Evolutionary conservation across 805 yeast genomes (phyloP).

Genomic region (Candida ulmi): DNA sequence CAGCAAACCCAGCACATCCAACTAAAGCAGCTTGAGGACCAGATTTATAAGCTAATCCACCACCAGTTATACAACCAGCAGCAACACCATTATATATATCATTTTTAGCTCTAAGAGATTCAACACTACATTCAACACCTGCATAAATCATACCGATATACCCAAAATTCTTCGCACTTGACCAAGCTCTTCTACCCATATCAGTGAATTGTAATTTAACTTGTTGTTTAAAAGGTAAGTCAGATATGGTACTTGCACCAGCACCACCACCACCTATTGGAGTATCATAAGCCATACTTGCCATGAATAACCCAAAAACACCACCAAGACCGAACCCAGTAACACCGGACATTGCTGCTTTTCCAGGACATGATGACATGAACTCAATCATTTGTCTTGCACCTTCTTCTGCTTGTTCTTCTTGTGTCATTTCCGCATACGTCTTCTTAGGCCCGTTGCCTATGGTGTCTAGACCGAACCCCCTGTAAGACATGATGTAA

Average conservation of each 20-base stretch:
- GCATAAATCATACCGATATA: conserved; percentile 86
- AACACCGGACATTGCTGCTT: conserved; percentile 85
- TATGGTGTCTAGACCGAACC: conserved; percentile 36
- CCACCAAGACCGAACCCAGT: conserved; percentile 95
- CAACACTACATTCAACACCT: conserved; percentile 89
- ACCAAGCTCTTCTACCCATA: conserved; percentile 85
- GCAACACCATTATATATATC: conserved; percentile 87
- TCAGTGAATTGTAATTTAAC: conserved; percentile 86
- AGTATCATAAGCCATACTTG: conserved; percentile 77
- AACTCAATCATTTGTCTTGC: conserved; percentile 77
- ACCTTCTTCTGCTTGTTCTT: conserved; percentile 89
- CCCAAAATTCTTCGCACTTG: conserved; percentile 91
- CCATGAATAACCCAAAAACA: conserved; percentile 93
- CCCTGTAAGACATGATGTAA: conserved; percentile 30
- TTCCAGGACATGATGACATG: conserved; percentile 94
- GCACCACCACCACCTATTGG: conserved; percentile 53
- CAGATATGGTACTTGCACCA: conserved; percentile 49
- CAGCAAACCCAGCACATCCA: conserved; percentile 98
- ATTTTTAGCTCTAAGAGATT: conserved; percentile 80
- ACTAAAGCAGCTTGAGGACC: conserved; percentile 90
- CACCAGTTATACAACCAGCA: conserved; percentile 97
- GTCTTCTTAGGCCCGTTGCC: conserved; percentile 40
- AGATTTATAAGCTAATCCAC: conserved; percentile 84
- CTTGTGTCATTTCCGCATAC: conserved; percentile 71
- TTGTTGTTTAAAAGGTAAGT: conserved; percentile 88